Base-by-base conservation (phyloP, 306 rosid genomes). In the Datisca glomerata region DNA sequence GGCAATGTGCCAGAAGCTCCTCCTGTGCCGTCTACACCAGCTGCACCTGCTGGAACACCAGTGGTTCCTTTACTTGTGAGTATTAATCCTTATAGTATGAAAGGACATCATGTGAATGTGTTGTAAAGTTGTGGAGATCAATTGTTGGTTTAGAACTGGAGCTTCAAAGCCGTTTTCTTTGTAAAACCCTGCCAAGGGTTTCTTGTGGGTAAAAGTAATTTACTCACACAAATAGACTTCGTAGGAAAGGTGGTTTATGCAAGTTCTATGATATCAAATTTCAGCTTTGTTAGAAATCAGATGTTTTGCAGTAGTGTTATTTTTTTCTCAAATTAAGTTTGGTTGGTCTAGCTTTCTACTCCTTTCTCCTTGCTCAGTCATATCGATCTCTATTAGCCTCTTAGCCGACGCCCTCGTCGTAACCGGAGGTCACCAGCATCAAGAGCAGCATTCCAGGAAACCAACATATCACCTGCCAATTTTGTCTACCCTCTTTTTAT, bases 401-500 rank as follows among this genome's bases (percentile, higher is more conserved):
- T 89, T 20, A 55, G 45, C 10, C 71, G 96, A 42, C 82, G 93
- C 24, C 98, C 98, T 36, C 93, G 98, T 3, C 84, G 95, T 3
- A 84, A 78, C 39, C 59, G 95, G 21, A 75, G 25, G 56, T 72
- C 95, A 1, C 74, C 81, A 10, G 67, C 65, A 24, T 51, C 70
- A 12, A 66, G 96, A 40, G 76, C 72, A n/a, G 78, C 96, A 45
- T 78, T 84, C 63, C 95, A 84, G 68, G 98, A 89, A 65, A 80
- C 98, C 0, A 73, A 24, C 47, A 11, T 89, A 28, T 80, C 96
- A 1, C 93, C 98, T 42, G 78, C 80, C 6, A 84, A 84, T 71
- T 80, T 89, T 33, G 95, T 89, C 32, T 89, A 84, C 56, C 98
- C 96, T 20, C 86, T 89, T 49, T 89, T 89, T 65, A 73, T 89